Base-by-base conservation (phyloP, 257 asterid genomes). In the Forsythia suspensa region DNA sequence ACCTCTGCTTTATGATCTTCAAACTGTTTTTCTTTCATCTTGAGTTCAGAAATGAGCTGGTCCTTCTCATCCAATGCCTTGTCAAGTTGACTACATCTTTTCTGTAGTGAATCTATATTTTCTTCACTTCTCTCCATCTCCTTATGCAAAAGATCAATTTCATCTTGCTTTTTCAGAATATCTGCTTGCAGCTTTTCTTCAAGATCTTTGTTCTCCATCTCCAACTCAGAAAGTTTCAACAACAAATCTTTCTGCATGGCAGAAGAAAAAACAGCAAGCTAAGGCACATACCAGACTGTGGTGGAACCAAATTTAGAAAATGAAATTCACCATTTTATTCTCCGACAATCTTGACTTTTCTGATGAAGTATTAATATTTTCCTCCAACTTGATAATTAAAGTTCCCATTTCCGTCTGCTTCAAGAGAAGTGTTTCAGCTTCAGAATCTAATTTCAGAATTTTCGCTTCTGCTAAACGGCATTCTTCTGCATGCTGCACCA, bases 401-500 rank as follows among this genome's bases (percentile, higher is more conserved):
- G 79, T 77, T 74, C 88, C 95, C 96, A 91, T 85, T 71, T 91
- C 95, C 70, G 74, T 85, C 84, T 88, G 93, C 87, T 90, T 88
- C 59, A 91, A 87, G 76, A 84, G 82, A 80, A 90, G 94, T 79
- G 69, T 76, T 84, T 87, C 90, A 66, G 77, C 89, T 84, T 94
- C 98, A 83, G 90, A 86, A 78, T 92, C 93, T 86, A 92, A 84
- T 79, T 90, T 92, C 80, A 81, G 85, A 59, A 90, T 90, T 82
- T 83, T 89, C 84, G 88, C 95, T 88, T 92, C 98, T 61, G 92
- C 90, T 84, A 92, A 84, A 74, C 85, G 92, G 81, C 96, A 91
- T 86, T 96, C 97, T 86, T 94, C 98, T 46, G 93, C 97, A 79
- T 96, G 97, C 87, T 94, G 97, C 82, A 91, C 97, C 97, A 91